Percentiles rank a stretch among this genome's conserved stretches.
Conservation (phyloP, 371 early-diverging fungal species). For the Phascolomyces articulosus region DNA sequence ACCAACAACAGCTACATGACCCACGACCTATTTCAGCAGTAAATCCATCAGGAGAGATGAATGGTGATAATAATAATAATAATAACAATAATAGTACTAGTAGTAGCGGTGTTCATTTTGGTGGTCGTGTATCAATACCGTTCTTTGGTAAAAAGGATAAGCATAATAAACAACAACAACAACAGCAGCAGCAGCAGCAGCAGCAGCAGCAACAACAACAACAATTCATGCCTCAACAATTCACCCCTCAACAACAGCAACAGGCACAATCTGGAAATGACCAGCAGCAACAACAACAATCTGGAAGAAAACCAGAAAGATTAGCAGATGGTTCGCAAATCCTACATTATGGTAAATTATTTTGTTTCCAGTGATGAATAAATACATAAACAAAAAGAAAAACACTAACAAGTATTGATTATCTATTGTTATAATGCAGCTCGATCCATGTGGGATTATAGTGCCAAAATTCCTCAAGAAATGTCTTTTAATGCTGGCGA, state of each 20-base stretch:
- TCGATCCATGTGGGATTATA: slow-evolving; percentile 38
- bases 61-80: background rate
- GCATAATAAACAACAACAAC: slow-evolving; percentile 9
- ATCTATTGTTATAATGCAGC: slow-evolving; percentile 6
- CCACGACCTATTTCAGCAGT: background rate
- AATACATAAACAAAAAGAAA: no score
- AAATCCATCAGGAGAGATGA: background rate
- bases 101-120: background rate
- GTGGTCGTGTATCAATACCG: slow-evolving; percentile 17
- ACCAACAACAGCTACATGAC: slow-evolving; percentile 7
- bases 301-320: background rate
- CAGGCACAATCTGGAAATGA: slow-evolving; percentile 3
- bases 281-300: background rate
- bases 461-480: slow-evolving; percentile 47
- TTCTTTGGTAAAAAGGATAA: slow-evolving; percentile 23
- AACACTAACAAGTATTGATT: no score
- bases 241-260: background rate
- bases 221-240: slow-evolving; percentile 3
- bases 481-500: slow-evolving; percentile 46
- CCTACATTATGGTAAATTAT: slow-evolving; percentile 10
- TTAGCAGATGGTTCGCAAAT: slow-evolving; percentile 16
- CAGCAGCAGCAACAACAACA: slow-evolving; percentile 5
- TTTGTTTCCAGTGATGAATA: background rate
- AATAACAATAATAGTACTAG: no score
- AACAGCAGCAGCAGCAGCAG: background rate